Base-by-base conservation (phyloP, 495 filamentous ascomycete species). In the Aspergillus incahuasiensis region DNA sequence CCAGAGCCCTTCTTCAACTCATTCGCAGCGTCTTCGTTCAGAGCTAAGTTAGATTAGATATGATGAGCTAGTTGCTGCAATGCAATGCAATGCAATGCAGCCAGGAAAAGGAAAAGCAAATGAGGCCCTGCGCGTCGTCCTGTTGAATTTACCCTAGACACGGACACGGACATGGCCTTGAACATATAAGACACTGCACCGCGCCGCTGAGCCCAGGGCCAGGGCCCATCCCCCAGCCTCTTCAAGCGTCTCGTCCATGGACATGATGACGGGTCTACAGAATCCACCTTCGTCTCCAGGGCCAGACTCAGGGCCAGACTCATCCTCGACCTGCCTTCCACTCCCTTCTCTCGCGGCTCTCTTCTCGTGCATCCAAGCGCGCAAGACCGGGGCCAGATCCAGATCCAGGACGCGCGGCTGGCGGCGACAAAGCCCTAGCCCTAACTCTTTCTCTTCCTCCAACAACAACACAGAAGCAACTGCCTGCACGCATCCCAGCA, bases 281-380 rank as follows among this genome's bases (percentile, higher is more conserved):
- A 22, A 11, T 8, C 13, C 24, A 16, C 40, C 34, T 13, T 40
- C 30, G 12, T 12, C 18, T 44, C 11, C 21, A 21, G 3, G n/a
- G 3, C 19, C 9, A 21, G 3, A 9, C 9, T 24, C 42, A 44
- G 13, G 3, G 6, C 13, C 42, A 1, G 5, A 3, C 6, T 25
- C 44, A 8, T 3, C n/a, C 2, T 47, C 15, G n/a, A n/a, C n/a
- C 15, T 34, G 24, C 8, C 18, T 32, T 34, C 28, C 28, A 9
- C 35, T 47, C 5, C n/a, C 45, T 3, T 35, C 52, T 8, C 13
- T 61, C 8, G 48, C 52, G 28, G 40, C 47, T 11, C 48, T 62
- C 28, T 22, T 54, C 2, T 55, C 60, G 8, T 62, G 60, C 38
- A 41, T 62, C 11, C 52, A 55, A 38, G 48, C 35, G 0, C 47